Evolutionary conservation across 2,329 filamentous ascomycete species (phyloP), one percentile per base, ranked within the genome.

Genomic region (Coniochaeta sp.): DNA sequence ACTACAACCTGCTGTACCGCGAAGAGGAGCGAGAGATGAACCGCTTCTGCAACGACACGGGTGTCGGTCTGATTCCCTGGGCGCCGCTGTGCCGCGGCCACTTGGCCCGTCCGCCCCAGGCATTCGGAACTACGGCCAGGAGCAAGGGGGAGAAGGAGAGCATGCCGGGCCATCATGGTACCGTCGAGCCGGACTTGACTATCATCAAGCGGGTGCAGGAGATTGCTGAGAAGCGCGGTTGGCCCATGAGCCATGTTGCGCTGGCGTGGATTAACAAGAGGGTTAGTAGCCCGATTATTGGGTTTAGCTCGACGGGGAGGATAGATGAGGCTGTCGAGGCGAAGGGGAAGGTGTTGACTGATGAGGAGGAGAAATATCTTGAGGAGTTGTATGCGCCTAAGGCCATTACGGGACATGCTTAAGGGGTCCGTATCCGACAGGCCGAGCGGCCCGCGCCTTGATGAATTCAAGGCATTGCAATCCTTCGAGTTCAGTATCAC

Each of bases 21-120:
- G 82, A 86, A 58, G 82, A 85, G 53, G 82, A 72, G 55, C 58
- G 68, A n/a, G 69, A 72, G 54, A 72, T 71, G 69, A 70, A 60
- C 32, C 60, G 64, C 1, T 73, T 66, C 53, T 75, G 72, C 48
- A 66, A 69, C 5, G 65, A 65, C 26, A 73, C 33, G 5, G 33
- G 33, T 35, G 33, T 35, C 20, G 33, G 33, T 5, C 10, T 3
- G 6, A 35, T 35, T 18, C 33, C 33, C n/a, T 18, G 33, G 33
- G n/a, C n/a, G n/a, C n/a, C n/a, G n/a, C n/a, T n/a, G n/a, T n/a
- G n/a, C n/a, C n/a, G n/a, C n/a, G n/a, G n/a, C n/a, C n/a, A n/a
- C n/a, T n/a, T n/a, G n/a, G n/a, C n/a, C n/a, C n/a, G n/a, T n/a
- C n/a, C n/a, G n/a, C n/a, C n/a, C n/a, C n/a, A n/a, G n/a, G n/a